Percentiles rank a stretch among this genome's conserved stretches.
phyloP scores from a whole-genome alignment of 2,329 filamentous ascomycete genomes.

The Pseudogymnoascus sp. region DNA sequence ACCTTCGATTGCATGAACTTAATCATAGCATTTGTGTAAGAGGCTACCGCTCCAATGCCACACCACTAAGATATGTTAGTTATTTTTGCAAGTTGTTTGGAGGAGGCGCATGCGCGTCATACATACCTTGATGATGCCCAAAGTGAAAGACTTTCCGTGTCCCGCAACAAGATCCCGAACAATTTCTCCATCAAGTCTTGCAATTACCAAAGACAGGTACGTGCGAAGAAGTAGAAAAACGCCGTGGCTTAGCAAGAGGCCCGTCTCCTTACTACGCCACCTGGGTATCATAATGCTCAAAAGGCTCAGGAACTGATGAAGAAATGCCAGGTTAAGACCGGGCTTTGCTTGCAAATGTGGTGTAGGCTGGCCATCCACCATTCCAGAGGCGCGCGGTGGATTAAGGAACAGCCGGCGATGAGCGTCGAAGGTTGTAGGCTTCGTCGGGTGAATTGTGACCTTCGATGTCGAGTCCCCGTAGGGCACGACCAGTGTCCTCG shows the following conservation, averaged over 20 bases:
- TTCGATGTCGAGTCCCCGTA: conserved; percentile 83
- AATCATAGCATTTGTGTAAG: conserved; percentile 98
- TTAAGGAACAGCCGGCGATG: conserved; percentile 89
- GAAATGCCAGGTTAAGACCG: conserved; percentile 86
- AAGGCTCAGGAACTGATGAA: conserved; percentile 92
- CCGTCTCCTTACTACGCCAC: conserved; percentile 93
- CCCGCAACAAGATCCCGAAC: conserved; percentile 94
- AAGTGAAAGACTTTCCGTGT: conserved; percentile 78
- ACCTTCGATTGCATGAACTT: conserved; percentile 97
- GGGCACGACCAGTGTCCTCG: conserved; percentile 88
- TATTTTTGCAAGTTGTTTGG: background rate
- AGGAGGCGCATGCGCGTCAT: conserved; percentile 12
- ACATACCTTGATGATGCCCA: conserved; percentile 71
- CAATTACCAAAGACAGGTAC: conserved; percentile 88
- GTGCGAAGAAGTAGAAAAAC: conserved; percentile 85
- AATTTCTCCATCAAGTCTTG: conserved; percentile 88
- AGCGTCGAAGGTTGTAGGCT: conserved; percentile 90
- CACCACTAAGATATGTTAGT: conserved; percentile 56
- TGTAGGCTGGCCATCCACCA: conserved; percentile 54
- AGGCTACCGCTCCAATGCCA: conserved; percentile 83
- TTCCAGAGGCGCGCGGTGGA: conserved; percentile 72
- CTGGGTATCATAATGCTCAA: conserved; percentile 96
- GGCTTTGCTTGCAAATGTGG: conserved; percentile 79
- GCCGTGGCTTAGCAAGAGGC: conserved; percentile 78
- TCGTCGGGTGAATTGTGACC: conserved; percentile 84